A percentile compares a stretch with the other conserved stretches of the same genome.
Evolutionary conservation across 192 early-diverging fungal genomes (phyloP).

Genomic region (Backusella westeae): DNA sequence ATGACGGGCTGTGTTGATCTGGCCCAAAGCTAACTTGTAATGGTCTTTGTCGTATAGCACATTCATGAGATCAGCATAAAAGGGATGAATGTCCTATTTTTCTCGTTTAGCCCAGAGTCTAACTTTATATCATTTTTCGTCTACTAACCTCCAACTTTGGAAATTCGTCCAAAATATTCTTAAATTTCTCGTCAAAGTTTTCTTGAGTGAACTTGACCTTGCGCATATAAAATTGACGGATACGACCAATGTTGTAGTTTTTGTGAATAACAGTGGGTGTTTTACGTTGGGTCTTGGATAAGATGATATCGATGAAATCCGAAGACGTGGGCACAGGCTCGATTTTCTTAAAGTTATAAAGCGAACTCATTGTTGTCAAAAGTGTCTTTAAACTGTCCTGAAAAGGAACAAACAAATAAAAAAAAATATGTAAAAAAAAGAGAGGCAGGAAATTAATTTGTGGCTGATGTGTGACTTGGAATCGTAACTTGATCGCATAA

Average conservation of each 20-base stretch:
- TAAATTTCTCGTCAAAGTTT: slow-evolving; percentile 94
- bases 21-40: slow-evolving; percentile 98
- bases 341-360: slow-evolving; percentile 99
- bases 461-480: background rate
- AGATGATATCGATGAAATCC: slow-evolving; percentile 97
- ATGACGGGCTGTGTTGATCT: slow-evolving; percentile 97
- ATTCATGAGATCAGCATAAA: slow-evolving; percentile 99
- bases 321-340: slow-evolving; percentile 86
- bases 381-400: background rate
- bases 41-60: slow-evolving; percentile 99
- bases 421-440: background rate
- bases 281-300: slow-evolving; percentile 98
- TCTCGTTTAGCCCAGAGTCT: background rate
- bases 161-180: slow-evolving; percentile 91
- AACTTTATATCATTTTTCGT: background rate
- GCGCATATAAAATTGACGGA: slow-evolving; percentile 98
- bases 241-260: slow-evolving; percentile 95
- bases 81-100: slow-evolving; percentile 94
- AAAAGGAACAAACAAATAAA: background rate
- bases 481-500: background rate
- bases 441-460: background rate
- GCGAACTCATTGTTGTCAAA: slow-evolving; percentile 35
- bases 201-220: slow-evolving; percentile 99
- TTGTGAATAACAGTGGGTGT: slow-evolving; percentile 95
- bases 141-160: slow-evolving; percentile 89